These are phyloP conservation scores for Sarocladiaceae sp. DNA, from an alignment of 2,329 filamentous ascomycete genomes.

Conservation along the genomic window DNA sequence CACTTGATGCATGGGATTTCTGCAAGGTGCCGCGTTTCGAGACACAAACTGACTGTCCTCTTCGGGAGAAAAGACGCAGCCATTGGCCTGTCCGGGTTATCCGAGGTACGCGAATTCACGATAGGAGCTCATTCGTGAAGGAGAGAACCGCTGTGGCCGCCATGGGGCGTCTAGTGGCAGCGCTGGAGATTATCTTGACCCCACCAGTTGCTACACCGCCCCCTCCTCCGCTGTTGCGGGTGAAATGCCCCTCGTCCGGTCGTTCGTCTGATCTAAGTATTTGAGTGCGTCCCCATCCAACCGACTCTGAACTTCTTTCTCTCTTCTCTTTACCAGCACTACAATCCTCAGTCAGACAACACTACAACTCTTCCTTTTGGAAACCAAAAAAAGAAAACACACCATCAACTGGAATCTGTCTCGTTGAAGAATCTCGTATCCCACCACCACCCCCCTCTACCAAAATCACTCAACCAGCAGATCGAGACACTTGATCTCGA, in stretches of 20 bases:
- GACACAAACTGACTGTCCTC: no score
- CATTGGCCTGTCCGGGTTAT: constrained; percentile 1
- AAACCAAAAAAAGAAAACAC: not conserved
- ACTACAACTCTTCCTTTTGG: constrained; percentile 1
- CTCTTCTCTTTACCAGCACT: not conserved
- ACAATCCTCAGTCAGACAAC: not conserved
- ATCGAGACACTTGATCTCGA: constrained; percentile 49
- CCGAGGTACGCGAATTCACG: constrained; percentile 2
- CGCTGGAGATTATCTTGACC: constrained; percentile 6
- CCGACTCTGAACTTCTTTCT: not conserved
- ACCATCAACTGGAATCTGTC: constrained; percentile 6
- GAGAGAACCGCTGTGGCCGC: no score
- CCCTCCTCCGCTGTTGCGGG: no score
- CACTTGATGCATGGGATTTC: no score
- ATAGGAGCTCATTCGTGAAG: no score
- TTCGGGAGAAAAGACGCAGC: no score
- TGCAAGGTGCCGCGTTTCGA: no score
- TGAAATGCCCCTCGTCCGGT: constrained; percentile 4
- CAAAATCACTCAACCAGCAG: constrained; percentile 17
- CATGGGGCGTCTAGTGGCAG: no score
- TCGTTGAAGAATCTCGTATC: constrained; percentile 10
- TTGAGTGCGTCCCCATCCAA: constrained; percentile 4
- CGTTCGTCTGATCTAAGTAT: not conserved
- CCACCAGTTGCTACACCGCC: constrained; percentile 8
- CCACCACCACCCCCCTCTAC: not conserved